Evolutionary conservation across 2,329 filamentous ascomycete genomes (phyloP), one percentile per base, ranked within the genome.

Genomic region (Aspergillus carbonarius): DNA sequence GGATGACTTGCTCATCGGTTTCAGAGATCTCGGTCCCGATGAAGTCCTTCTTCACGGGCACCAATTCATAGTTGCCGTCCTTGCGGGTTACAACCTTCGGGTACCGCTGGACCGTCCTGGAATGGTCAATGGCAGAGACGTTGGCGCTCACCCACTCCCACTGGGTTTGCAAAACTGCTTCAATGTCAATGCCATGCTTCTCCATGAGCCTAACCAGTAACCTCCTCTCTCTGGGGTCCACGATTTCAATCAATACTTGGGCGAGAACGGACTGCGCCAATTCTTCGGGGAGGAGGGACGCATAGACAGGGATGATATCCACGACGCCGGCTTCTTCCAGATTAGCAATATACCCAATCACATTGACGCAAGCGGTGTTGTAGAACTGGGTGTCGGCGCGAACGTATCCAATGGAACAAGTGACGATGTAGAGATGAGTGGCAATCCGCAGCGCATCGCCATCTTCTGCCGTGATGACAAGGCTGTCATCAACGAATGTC

Each of bases 251-350:
- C 56, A 97, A 78, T 57, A 96, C 89, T 54, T 86, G 84, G 58
- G 88, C 91, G 50, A 99, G 82, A 15, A 88, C 88, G 55, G 87
- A 83, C 65, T 92, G 87, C 61, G 84, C 83, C 62, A 88, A 83
- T 12, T 85, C 79, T 6, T 81, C 78, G 9, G 85, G 82, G 12
- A 99, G 81, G 66, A 91, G 88, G 8, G 92, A 92, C 62, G 91
- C 93, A 73, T 99, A 99, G 0, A 96, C 79, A 0, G 95, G 93
- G 56, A 96, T 89, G 42, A 95, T 78, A 62, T 93, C 88, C 59
- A 89, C 86, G 55, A 95, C 85, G 34, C 87, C 85, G 15, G 85
- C 85, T 48, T 89, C 82, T 44, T 90, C 86, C 37, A 99, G 78
- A 60, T 90, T 88, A 66, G 90, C 89, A 56, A 96, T 89, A 72